These are phyloP conservation scores for Celoporthe dispersa DNA, from an alignment of 2,329 filamentous ascomycete species.

Conservation along the genomic window DNA sequence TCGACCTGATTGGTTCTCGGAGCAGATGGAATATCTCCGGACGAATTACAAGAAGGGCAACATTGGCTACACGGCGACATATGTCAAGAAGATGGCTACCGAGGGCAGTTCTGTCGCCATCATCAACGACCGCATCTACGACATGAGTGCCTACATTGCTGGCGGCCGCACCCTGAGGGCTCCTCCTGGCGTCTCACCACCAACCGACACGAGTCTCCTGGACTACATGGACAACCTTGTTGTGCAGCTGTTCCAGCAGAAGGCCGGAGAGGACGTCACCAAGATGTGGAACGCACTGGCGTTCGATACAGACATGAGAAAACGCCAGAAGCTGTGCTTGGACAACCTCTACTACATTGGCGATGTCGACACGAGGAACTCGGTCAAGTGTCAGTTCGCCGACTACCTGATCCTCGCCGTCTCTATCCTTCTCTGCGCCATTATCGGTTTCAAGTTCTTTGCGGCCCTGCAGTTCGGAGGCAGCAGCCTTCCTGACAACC, in stretches of 20 bases:
- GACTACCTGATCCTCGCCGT: constrained; percentile 88
- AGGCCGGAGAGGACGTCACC: constrained; percentile 78
- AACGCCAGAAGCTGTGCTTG: constrained; percentile 79
- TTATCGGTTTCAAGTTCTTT: constrained; percentile 96
- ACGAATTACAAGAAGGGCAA: constrained; percentile 83
- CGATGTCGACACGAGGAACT: constrained; percentile 88
- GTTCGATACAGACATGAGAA: constrained; percentile 60
- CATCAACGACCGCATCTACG: constrained; percentile 80
- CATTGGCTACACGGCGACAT: constrained; percentile 80
- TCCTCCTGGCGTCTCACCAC: constrained; percentile 54
- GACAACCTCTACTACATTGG: constrained; percentile 96
- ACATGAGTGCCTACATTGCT: constrained; percentile 80
- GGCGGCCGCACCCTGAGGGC: constrained; percentile 72
- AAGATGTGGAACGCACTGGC: constrained; percentile 78
- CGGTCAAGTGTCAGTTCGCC: constrained; percentile 81
- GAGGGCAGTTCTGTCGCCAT: constrained; percentile 74
- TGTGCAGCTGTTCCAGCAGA: constrained; percentile 75
- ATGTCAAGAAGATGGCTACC: constrained; percentile 70
- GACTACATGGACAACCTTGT: constrained; percentile 84
- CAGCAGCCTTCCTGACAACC: constrained; percentile 90
- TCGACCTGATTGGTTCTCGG: constrained; percentile 88
- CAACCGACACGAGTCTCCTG: constrained; percentile 54
- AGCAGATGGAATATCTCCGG: constrained; percentile 81
- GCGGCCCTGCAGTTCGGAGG: constrained; percentile 91
- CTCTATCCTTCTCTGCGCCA: constrained; percentile 75